These are phyloP conservation scores for Prunus mira DNA, from an alignment of 306 rosid genomes.

Conservation along the genomic window DNA sequence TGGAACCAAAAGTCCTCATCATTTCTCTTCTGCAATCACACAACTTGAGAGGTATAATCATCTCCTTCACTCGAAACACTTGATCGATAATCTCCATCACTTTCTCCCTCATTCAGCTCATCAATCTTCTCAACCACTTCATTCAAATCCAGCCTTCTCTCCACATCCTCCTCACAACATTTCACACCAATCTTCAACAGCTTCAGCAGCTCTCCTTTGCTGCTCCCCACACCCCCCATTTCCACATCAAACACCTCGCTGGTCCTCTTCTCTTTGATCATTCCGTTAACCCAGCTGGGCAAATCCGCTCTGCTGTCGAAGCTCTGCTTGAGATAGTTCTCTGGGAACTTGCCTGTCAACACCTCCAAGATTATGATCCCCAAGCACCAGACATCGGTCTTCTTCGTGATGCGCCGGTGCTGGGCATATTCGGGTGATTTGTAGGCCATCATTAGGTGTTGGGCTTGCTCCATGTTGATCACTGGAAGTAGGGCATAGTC, in stretches of 20 bases:
- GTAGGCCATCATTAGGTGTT: constrained; percentile 77
- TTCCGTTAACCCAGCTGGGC: constrained; percentile 70
- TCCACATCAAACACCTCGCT: constrained; percentile 66
- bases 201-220: constrained; percentile 64
- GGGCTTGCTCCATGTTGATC: constrained; percentile 64
- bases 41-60: constrained; percentile 33
- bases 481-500: constrained; percentile 69
- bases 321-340: constrained; percentile 61
- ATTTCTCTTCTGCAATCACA: constrained; percentile 14
- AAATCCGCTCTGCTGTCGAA: constrained; percentile 52
- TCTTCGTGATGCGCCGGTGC: constrained; percentile 68
- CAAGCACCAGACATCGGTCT: constrained; percentile 81
- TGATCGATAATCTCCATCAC: constrained; percentile 33
- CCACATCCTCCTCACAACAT: constrained; percentile 92
- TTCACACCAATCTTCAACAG: constrained; percentile 79
- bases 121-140: constrained; percentile 60
- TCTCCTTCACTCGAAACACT: constrained; percentile 23
- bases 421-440: constrained; percentile 85
- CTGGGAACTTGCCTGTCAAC: constrained; percentile 79
- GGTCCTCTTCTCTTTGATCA: constrained; percentile 70
- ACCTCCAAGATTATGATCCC: constrained; percentile 83
- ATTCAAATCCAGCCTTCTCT: constrained; percentile 62
- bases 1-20: not conserved
- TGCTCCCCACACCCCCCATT: constrained; percentile 49
- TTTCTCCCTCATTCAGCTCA: constrained; percentile 45